Conservation (phyloP, 768 basidiomycete species). For the Collybia sordida region DNA sequence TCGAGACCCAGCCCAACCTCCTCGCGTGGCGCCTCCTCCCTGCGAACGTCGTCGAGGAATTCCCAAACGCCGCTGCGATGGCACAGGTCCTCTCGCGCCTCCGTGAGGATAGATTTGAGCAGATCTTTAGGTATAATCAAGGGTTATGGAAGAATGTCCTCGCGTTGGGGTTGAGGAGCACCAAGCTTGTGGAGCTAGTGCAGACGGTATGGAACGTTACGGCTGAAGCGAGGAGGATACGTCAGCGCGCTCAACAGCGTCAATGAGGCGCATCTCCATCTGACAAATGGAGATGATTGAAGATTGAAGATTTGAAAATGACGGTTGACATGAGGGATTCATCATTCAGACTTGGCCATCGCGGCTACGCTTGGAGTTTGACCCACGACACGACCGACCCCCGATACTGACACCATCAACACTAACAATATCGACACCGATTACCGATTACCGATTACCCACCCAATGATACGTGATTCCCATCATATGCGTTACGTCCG, state of each 20-base stretch:
- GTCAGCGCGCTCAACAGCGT: background rate
- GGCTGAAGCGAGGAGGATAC: constrained; percentile 50
- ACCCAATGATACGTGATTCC: too few relatives aligned
- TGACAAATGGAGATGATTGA: too few relatives aligned
- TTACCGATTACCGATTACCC: too few relatives aligned
- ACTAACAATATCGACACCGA: too few relatives aligned
- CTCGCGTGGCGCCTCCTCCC: constrained; percentile 59
- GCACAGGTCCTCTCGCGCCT: constrained; percentile 44
- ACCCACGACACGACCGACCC: too few relatives aligned
- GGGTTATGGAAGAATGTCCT: constrained; percentile 71
- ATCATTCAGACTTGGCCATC: background rate
- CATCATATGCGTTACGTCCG: too few relatives aligned
- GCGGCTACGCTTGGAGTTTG: too few relatives aligned
- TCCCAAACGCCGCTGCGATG: constrained; percentile 62
- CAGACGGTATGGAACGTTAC: constrained; percentile 74
- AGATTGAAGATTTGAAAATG: too few relatives aligned
- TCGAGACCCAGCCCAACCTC: constrained; percentile 46
- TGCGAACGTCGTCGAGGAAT: constrained; percentile 51
- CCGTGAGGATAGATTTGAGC: constrained; percentile 35
- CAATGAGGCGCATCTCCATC: background rate
- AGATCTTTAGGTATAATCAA: constrained; percentile 41
- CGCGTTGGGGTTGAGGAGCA: constrained; percentile 47
- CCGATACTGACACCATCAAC: too few relatives aligned
- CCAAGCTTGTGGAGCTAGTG: constrained; percentile 44
- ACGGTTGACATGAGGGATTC: too few relatives aligned